Evolutionary conservation across 2,329 filamentous ascomycete genomes (phyloP).

Genomic region (Hymenoscyphus linearis): DNA sequence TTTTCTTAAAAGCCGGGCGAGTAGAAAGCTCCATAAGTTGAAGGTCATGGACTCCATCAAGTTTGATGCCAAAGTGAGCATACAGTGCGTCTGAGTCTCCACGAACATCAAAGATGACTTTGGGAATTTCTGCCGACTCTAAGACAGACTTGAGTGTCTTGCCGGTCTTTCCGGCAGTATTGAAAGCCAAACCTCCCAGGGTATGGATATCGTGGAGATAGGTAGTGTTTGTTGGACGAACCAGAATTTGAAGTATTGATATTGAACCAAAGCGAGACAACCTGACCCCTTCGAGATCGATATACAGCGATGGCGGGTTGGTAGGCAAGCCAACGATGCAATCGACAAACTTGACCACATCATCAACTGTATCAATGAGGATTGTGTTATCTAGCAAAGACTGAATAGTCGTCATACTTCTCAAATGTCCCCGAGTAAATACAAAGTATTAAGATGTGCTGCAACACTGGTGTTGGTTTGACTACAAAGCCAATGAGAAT

Average conservation of each 20-base stretch:
- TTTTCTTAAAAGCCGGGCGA: neutral
- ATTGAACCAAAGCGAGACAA: neutral
- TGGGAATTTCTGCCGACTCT: neutral
- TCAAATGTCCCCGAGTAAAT: neutral
- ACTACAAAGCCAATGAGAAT: too few relatives aligned
- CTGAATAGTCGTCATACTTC: neutral
- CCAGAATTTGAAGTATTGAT: neutral
- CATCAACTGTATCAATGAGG: neutral
- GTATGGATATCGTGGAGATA: neutral
- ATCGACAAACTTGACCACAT: neutral
- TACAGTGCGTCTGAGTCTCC: neutral
- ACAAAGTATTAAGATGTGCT: too few relatives aligned
- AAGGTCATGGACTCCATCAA: neutral
- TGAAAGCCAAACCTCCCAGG: neutral
- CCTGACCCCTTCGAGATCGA: neutral
- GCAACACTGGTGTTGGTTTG: too few relatives aligned
- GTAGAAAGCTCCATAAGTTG: neutral
- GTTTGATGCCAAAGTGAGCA: neutral
- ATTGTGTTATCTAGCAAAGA: neutral
- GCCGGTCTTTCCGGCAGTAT: neutral
- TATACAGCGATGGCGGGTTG: neutral
- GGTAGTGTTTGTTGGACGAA: neutral
- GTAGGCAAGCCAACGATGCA: neutral
- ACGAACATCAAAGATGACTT: neutral
- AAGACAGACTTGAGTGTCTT: neutral